These are phyloP conservation scores for Ascochyta rabiei DNA, from an alignment of 2,329 filamentous ascomycete genomes.

Conservation along the genomic window DNA sequence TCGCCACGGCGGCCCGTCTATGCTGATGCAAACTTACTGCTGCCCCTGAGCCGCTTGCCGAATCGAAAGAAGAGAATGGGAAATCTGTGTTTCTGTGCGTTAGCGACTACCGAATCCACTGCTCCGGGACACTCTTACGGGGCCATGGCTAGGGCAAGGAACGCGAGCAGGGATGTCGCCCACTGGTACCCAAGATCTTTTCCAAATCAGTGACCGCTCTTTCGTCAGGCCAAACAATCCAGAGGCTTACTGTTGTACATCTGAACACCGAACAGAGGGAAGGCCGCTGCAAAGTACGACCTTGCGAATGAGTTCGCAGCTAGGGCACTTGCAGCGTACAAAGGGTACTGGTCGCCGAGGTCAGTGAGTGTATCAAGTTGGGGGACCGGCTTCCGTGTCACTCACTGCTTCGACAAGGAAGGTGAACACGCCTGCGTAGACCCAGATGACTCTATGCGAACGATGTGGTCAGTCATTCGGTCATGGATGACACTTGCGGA, in stretches of 20 bases:
- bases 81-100: conserved; percentile 45
- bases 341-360: conserved; percentile 50
- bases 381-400: conserved; percentile 34
- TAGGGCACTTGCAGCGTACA: conserved; percentile 57
- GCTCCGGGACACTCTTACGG: conserved; percentile 47
- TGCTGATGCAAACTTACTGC: conserved; percentile 54
- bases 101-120: conserved; percentile 40
- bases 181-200: conserved; percentile 57
- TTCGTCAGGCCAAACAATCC: conserved; percentile 36
- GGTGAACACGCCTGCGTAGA: conserved; percentile 85
- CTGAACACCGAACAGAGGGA: conserved; percentile 57
- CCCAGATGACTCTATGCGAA: conserved; percentile 68
- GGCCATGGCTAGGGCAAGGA: conserved; percentile 57
- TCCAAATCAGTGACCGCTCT: conserved; percentile 54
- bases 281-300: conserved; percentile 56
- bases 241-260: conserved; percentile 57
- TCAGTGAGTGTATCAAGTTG: conserved; percentile 27
- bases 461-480: conserved; percentile 39
- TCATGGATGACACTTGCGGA: conserved; percentile 31
- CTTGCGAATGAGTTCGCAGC: conserved; percentile 59
- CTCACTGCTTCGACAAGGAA: conserved; percentile 72
- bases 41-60: conserved; percentile 56
- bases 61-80: conserved; percentile 57
- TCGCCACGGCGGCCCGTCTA: conserved; percentile 26
- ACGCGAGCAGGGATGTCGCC: conserved; percentile 55